Evolutionary conservation across 2,329 filamentous ascomycete genomes (phyloP).

Genomic region (Monosporascus ibericus): DNA sequence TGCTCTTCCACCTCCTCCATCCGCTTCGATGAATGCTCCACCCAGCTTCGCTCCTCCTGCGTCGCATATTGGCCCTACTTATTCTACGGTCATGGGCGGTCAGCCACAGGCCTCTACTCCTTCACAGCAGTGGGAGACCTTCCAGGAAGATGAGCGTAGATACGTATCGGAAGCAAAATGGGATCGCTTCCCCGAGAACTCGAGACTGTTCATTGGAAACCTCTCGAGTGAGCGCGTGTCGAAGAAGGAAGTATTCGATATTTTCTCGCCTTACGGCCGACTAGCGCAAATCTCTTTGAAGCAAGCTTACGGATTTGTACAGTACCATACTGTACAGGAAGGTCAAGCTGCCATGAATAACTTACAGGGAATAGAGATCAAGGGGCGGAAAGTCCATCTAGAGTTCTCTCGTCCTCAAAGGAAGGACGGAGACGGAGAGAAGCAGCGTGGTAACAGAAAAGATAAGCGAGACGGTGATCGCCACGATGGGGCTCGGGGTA

Average conservation of each 20-base stretch:
- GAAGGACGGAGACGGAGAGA: conserved; percentile 65
- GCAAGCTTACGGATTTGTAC: conserved; percentile 93
- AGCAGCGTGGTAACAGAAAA: conserved; percentile 42
- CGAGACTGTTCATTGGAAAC: conserved; percentile 81
- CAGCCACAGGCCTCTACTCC: conserved; percentile 7
- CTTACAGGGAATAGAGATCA: conserved; percentile 74
- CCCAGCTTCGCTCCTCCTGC: conserved; percentile 16
- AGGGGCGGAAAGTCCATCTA: conserved; percentile 88
- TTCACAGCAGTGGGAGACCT: conserved; percentile 60
- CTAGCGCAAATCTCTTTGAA: conserved; percentile 95
- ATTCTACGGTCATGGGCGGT: conserved; percentile 4
- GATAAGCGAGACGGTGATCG: conserved; percentile 43
- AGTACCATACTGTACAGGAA: conserved; percentile 73
- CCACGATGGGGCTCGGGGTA: conserved; percentile 15
- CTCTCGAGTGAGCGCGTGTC: conserved; percentile 88
- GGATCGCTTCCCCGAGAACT: conserved; percentile 73
- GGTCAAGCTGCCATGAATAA: conserved; percentile 68
- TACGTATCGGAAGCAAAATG: conserved; percentile 75
- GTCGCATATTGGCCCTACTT: conserved; percentile 9
- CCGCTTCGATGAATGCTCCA: conserved; percentile 22
- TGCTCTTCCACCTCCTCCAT: conserved; percentile 24
- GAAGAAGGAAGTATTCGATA: conserved; percentile 87
- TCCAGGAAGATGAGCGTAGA: conserved; percentile 64
- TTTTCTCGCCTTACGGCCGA: conserved; percentile 79
- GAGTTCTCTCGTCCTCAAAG: conserved; percentile 87